Evolutionary conservation across 768 basidiomycete genomes (phyloP).

Genomic region (Hypholoma fasciculare): DNA sequence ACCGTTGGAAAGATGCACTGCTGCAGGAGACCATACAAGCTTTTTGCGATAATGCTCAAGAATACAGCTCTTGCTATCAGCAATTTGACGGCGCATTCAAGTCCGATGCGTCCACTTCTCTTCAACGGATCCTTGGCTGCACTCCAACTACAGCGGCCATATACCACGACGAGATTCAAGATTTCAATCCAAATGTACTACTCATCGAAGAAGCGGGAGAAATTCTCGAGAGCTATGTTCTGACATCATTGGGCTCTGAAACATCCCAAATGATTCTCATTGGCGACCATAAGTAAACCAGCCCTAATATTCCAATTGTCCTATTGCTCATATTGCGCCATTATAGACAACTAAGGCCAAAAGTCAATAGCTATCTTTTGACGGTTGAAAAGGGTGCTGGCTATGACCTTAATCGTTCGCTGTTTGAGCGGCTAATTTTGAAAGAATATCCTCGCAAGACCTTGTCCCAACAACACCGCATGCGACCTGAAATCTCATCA

Average conservation of each 20-base stretch:
- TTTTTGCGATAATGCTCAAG: constrained; percentile 7
- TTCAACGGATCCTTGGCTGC: constrained; percentile 59
- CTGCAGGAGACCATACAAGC: constrained; percentile 44
- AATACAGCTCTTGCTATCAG: constrained; percentile 33
- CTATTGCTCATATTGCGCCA: background rate
- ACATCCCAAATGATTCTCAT: constrained; percentile 63
- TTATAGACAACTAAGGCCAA: constrained; percentile 67
- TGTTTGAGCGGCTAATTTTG: constrained; percentile 69
- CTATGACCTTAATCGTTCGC: constrained; percentile 63
- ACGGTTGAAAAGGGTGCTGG: constrained; percentile 71
- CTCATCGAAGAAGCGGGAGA: constrained; percentile 77
- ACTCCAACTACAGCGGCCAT: constrained; percentile 73
- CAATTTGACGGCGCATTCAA: background rate
- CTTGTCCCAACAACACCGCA: constrained; percentile 62
- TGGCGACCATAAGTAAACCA: constrained; percentile 65
- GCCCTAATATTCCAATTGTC: background rate
- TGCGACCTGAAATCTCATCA: constrained; percentile 72
- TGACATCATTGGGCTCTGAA: constrained; percentile 50
- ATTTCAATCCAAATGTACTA: constrained; percentile 48
- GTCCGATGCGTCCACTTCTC: constrained; percentile 23
- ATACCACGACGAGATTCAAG: constrained; percentile 46
- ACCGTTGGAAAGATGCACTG: constrained; percentile 12
- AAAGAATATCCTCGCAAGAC: constrained; percentile 62
- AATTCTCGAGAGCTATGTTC: constrained; percentile 65
- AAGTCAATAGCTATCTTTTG: constrained; percentile 63